Evolutionary conservation across 1,139 yeast species (phyloP).

Genomic region (Taphrina pruni): DNA sequence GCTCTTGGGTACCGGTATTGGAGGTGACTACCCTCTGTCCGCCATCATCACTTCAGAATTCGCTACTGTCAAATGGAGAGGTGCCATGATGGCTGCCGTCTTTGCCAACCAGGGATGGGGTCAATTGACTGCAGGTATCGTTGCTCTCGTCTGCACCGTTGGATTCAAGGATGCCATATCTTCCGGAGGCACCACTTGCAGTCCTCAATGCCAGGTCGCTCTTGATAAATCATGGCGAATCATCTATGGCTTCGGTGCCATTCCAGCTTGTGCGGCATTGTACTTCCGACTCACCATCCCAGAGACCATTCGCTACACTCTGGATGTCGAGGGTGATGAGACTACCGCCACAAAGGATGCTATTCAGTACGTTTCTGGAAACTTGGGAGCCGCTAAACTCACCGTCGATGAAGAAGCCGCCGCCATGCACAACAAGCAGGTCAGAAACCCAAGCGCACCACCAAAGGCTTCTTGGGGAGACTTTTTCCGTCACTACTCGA

Average conservation of each 20-base stretch:
- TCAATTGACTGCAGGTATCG: conserved; percentile 83
- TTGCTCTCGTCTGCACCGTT: conserved; percentile 72
- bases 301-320: conserved; percentile 86
- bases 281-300: conserved; percentile 92
- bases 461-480: conserved; percentile 58
- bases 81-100: conserved; percentile 93
- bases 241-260: conserved; percentile 83
- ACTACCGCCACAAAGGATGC: conserved; percentile 58
- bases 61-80: conserved; percentile 92
- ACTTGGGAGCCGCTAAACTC: conserved; percentile 43
- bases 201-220: conserved; percentile 68
- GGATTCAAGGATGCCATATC: conserved; percentile 69
- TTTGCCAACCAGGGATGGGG: conserved; percentile 95
- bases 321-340: conserved; percentile 67
- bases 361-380: conserved; percentile 56
- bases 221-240: conserved; percentile 95
- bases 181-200: conserved; percentile 63
- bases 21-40: conserved; percentile 98
- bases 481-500: conserved; percentile 66
- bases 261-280: conserved; percentile 81
- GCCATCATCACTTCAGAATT: conserved; percentile 89
- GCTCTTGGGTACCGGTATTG: conserved; percentile 94
- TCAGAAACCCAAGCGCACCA: conserved; percentile 57
- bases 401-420: conserved; percentile 57
- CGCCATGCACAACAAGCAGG: conserved; percentile 62